A percentile compares a stretch with the other conserved stretches of the same genome.
Evolutionary conservation across 805 yeast genomes (phyloP).

Genomic region (Candida parachauliodes): DNA sequence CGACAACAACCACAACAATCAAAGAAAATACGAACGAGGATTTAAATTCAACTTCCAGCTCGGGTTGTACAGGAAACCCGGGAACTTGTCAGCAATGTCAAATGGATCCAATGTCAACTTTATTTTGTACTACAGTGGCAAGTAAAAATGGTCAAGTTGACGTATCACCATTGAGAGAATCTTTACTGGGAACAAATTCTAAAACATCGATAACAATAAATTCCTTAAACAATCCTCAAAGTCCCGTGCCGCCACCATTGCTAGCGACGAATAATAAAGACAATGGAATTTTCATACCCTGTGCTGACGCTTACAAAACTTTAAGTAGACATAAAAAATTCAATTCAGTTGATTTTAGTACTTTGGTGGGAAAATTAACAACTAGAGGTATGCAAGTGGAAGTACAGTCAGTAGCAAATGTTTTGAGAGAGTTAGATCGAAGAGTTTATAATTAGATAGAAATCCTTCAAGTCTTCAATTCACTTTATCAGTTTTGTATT

Average conservation of each 20-base stretch:
- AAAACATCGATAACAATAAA: slow-evolving; percentile 5
- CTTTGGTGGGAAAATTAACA: slow-evolving; percentile 68
- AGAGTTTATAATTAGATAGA: slow-evolving; percentile 44
- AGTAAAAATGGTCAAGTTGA: slow-evolving; percentile 25
- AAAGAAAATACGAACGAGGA: too few species aligned
- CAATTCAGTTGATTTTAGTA: slow-evolving; percentile 66
- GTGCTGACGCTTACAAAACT: slow-evolving; percentile 87
- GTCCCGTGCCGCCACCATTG: slow-evolving; percentile 9
- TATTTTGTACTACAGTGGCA: slow-evolving; percentile 85
- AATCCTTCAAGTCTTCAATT: too few species aligned
- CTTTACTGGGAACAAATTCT: slow-evolving; percentile 10
- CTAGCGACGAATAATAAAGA: slow-evolving; percentile 11
- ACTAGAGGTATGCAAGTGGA: slow-evolving; percentile 89
- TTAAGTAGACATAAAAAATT: slow-evolving; percentile 78
- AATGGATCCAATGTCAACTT: slow-evolving; percentile 79
- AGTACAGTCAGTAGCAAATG: slow-evolving; percentile 85
- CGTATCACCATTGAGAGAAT: neutral
- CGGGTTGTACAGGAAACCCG: slow-evolving; percentile 79
- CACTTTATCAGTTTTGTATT: too few species aligned
- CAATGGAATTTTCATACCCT: slow-evolving; percentile 66
- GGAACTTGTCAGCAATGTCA: slow-evolving; percentile 85
- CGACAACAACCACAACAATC: slow-evolving; percentile 22
- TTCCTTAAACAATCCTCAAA: slow-evolving; percentile 3
- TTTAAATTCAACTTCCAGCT: too few species aligned
- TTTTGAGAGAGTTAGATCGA: slow-evolving; percentile 76